phyloP scores from a whole-genome alignment of 73 alveolate species.

The Breviolum minutum region DNA sequence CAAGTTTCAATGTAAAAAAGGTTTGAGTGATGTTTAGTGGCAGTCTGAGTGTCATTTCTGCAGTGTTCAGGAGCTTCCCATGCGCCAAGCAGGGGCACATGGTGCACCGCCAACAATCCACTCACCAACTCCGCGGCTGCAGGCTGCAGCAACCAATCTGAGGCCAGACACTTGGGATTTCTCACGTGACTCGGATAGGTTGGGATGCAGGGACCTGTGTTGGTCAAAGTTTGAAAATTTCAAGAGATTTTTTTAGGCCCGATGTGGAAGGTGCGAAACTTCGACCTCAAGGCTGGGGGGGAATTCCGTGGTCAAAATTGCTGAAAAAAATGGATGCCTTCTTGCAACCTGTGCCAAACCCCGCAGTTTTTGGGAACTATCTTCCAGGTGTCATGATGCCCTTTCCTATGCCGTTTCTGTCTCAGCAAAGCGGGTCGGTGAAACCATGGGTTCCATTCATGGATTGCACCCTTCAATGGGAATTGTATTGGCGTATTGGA shows the following conservation, averaged over 20 bases:
- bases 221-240: too few relatives aligned
- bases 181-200: too few relatives aligned
- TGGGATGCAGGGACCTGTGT: neutral
- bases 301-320: neutral
- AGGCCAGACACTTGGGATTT: neutral
- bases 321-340: neutral
- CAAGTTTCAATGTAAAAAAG: neutral
- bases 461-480: neutral
- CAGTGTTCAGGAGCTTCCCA: neutral
- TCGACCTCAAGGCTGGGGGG: neutral
- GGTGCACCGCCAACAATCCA: neutral
- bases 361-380: neutral
- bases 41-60: too few relatives aligned
- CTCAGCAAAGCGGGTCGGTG: neutral
- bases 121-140: slow-evolving; percentile 11
- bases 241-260: neutral
- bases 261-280: neutral
- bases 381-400: neutral
- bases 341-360: neutral
- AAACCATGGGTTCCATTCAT: neutral
- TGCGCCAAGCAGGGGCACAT: neutral
- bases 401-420: neutral
- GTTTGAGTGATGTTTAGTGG: too few relatives aligned
- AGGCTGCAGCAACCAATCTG: neutral
- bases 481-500: neutral